These are phyloP conservation scores for Petrea volubilis DNA, from an alignment of 257 asterid genomes.

Conservation along the genomic window DNA sequence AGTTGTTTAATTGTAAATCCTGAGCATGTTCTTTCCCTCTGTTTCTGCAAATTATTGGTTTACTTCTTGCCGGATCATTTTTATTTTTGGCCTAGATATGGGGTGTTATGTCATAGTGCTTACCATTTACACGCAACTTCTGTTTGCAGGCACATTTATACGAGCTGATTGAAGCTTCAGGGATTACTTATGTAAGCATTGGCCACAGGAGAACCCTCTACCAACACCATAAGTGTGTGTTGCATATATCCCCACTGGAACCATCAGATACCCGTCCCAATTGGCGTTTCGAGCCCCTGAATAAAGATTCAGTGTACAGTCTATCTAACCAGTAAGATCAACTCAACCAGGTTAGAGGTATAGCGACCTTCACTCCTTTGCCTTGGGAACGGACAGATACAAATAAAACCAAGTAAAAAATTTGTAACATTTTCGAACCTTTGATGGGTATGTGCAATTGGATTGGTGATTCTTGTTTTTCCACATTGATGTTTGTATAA, in stretches of 20 bases:
- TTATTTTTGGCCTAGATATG: conserved; percentile 9
- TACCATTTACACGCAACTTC: conserved; percentile 21
- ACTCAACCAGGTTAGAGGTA: not conserved
- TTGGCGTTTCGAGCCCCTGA: conserved; percentile 60
- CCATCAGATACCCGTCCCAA: conserved; percentile 31
- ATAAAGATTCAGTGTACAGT: conserved; percentile 29
- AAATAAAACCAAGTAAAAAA: too few relatives aligned
- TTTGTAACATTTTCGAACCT: too few relatives aligned
- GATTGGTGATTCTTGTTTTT: too few relatives aligned
- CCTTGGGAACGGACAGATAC: too few relatives aligned
- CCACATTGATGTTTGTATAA: too few relatives aligned
- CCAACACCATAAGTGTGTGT: conserved; percentile 47
- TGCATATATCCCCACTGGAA: conserved; percentile 52
- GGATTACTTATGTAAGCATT: conserved; percentile 70
- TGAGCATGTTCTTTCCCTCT: not conserved
- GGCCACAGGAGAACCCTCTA: conserved; percentile 71
- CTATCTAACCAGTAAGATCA: conserved; percentile 32
- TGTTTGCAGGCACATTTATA: conserved; percentile 69
- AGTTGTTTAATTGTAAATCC: not conserved
- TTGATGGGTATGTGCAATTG: too few relatives aligned
- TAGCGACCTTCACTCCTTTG: not conserved
- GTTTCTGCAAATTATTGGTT: conserved; percentile 4
- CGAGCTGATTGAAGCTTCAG: conserved; percentile 55
- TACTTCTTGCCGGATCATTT: conserved; percentile 2
- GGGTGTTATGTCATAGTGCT: conserved; percentile 15